phyloP scores from a whole-genome alignment of 2,329 filamentous ascomycete genomes.

The Raffaelea albimanens region DNA sequence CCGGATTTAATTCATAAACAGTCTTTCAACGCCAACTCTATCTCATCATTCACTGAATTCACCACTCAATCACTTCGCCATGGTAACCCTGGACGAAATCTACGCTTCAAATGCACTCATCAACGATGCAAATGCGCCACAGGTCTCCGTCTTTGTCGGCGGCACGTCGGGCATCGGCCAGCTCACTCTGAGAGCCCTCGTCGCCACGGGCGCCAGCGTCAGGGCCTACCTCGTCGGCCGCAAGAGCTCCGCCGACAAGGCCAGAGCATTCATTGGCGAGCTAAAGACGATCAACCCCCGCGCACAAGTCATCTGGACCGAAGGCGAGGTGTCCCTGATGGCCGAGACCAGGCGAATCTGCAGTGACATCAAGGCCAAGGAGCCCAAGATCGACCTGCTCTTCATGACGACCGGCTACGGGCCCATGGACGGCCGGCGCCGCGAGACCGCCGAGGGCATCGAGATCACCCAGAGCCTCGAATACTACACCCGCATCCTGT shows the following conservation, averaged over 20 bases:
- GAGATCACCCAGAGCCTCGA: constrained; percentile 15
- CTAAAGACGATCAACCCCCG: constrained; percentile 25
- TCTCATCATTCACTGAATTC: too few species aligned
- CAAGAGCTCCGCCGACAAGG: constrained; percentile 21
- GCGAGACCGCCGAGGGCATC: constrained; percentile 4
- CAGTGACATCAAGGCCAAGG: constrained; percentile 25
- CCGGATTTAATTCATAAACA: too few species aligned
- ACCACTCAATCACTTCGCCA: constrained; percentile 11
- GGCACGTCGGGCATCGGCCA: constrained; percentile 37
- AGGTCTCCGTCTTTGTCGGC: constrained; percentile 32
- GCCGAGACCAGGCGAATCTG: constrained; percentile 29
- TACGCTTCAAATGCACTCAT: constrained; percentile 29
- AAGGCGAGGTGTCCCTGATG: constrained; percentile 34
- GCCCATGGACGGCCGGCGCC: constrained; percentile 24
- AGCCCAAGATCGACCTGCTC: constrained; percentile 30
- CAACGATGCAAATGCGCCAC: constrained; percentile 25
- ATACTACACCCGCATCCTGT: constrained; percentile 35
- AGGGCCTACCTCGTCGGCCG: constrained; percentile 35
- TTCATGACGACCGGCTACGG: constrained; percentile 35
- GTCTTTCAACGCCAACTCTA: too few species aligned
- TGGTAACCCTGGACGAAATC: constrained; percentile 27
- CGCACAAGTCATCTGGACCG: constrained; percentile 31
- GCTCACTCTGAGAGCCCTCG: constrained; percentile 26
- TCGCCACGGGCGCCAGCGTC: constrained; percentile 22
- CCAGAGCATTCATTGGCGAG: constrained; percentile 24